Percentiles rank a stretch among this genome's conserved stretches.
Evolutionary conservation across 176 grass and related monocot genomes (phyloP).

Genomic region (Carex myosuroides): DNA sequence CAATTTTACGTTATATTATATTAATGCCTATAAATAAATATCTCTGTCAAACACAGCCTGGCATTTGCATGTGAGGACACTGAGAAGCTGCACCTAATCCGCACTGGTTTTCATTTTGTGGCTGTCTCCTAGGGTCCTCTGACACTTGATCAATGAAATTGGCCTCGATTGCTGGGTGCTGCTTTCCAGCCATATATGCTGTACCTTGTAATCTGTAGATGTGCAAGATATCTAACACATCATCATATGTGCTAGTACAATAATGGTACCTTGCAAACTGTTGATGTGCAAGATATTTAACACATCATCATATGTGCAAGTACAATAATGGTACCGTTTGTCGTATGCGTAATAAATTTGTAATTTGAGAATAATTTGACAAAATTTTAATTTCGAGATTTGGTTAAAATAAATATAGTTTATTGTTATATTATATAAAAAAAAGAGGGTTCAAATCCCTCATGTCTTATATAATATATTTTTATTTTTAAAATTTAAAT

Average conservation of each 20-base stretch:
- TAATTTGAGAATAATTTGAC: no score
- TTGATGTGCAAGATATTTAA: background rate
- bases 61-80: conserved; percentile 13
- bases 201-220: background rate
- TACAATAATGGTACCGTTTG: background rate
- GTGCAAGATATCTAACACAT: background rate
- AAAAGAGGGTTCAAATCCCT: no score
- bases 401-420: no score
- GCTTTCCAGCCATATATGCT: conserved; percentile 6
- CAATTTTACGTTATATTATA: no score
- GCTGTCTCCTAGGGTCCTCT: background rate
- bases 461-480: no score
- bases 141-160: background rate
- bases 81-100: conserved; percentile 10
- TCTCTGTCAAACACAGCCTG: conserved; percentile 4
- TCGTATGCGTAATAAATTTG: no score
- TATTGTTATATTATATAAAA: no score
- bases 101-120: conserved; percentile 12
- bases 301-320: background rate
- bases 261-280: background rate
- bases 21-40: no score
- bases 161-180: background rate
- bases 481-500: no score
- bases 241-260: background rate
- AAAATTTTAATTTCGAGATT: no score